phyloP scores from a whole-genome alignment of 2,329 filamentous ascomycete genomes.

The Colletotrichum sp. region DNA sequence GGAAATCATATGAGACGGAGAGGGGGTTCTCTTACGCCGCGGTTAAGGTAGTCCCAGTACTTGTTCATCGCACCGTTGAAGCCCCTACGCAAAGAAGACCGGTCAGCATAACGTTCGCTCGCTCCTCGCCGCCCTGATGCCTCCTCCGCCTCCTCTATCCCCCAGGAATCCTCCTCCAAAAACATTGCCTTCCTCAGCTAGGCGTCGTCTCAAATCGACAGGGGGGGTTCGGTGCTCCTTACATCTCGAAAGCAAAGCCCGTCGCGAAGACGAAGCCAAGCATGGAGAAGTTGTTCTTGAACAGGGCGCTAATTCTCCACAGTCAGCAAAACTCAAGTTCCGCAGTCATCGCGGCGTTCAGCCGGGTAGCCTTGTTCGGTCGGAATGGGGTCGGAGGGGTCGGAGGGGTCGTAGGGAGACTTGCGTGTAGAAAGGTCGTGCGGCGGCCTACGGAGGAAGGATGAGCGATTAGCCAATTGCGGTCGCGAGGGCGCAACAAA shows the following conservation, averaged over 20 bases:
- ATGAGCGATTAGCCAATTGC: conserved; percentile 39
- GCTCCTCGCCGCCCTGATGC: background rate
- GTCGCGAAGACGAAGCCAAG: conserved; percentile 83
- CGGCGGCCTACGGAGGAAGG: conserved; percentile 35
- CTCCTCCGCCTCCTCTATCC: background rate
- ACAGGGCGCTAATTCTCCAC: conserved; percentile 67
- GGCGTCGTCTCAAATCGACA: background rate
- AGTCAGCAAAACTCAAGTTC: background rate
- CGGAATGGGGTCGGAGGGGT: background rate
- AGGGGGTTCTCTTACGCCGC: conserved; percentile 73
- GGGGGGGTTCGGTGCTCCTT: conserved; percentile 41
- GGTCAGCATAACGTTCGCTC: background rate
- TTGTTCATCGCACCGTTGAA: conserved; percentile 84
- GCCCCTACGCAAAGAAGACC: conserved; percentile 59
- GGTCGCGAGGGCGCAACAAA: background rate
- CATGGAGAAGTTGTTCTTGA: conserved; percentile 89
- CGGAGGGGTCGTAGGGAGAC: conserved; percentile 24
- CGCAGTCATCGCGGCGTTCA: background rate
- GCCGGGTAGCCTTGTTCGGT: background rate
- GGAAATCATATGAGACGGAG: background rate
- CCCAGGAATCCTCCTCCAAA: background rate
- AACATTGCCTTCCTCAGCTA: background rate
- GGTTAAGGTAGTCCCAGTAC: conserved; percentile 91
- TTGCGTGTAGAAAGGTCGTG: conserved; percentile 44
- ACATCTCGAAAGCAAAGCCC: conserved; percentile 96